These are phyloP conservation scores for Phytophthora vignae DNA, from an alignment of 352 stramenopile genomes.

Conservation along the genomic window DNA sequence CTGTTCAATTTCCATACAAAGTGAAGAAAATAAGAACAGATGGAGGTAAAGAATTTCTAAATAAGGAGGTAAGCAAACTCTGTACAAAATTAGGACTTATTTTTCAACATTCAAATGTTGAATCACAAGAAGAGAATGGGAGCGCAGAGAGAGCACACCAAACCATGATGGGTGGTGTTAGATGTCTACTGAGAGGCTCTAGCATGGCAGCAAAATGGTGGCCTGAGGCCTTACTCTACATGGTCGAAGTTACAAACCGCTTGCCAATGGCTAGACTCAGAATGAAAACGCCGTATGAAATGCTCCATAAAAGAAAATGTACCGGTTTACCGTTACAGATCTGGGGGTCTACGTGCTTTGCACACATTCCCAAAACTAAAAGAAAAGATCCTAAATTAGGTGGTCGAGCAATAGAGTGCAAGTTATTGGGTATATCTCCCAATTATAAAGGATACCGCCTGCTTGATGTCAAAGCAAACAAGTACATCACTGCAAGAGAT, in stretches of 20 bases:
- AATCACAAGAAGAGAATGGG: not conserved
- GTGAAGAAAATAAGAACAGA: not conserved
- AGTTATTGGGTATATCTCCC: not conserved
- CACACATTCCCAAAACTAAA: not conserved
- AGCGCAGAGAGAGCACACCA: not conserved
- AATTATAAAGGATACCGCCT: not conserved
- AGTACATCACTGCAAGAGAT: not conserved
- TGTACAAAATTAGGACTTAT: not conserved
- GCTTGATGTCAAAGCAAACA: not conserved
- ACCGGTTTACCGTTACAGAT: not conserved
- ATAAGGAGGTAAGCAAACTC: not conserved
- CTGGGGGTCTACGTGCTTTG: not conserved
- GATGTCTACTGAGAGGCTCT: not conserved
- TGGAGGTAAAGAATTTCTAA: not conserved
- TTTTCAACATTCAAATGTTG: not conserved
- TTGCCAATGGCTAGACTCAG: slow-evolving; percentile 10
- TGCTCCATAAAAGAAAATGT: not conserved
- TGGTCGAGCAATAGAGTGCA: not conserved
- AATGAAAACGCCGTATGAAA: slow-evolving; percentile 12
- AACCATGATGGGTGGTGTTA: not conserved
- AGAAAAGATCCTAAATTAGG: not conserved
- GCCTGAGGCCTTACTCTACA: slow-evolving; percentile 6
- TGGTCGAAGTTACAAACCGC: slow-evolving; percentile 7
- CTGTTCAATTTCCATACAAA: not conserved
- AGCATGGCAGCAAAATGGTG: slow-evolving; percentile 13